These are phyloP conservation scores for Aureobasidium sp. DNA, from an alignment of 2,329 filamentous ascomycete genomes.

Conservation along the genomic window DNA sequence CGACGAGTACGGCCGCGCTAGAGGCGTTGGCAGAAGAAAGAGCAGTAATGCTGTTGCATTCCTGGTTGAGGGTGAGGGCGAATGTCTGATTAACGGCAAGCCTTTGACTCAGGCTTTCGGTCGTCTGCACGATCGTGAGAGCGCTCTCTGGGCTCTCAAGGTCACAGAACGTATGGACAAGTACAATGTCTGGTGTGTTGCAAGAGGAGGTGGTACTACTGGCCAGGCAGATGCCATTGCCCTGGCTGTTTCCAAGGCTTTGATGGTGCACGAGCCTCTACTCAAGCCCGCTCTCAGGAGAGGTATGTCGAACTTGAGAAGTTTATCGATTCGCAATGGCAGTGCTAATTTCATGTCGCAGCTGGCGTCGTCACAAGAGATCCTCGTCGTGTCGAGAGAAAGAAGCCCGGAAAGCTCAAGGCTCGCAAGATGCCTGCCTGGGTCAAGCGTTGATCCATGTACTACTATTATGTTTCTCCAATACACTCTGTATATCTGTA, in stretches of 20 bases:
- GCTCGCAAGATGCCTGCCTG: conserved; percentile 98
- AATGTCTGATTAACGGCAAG: conserved; percentile 92
- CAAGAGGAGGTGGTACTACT: conserved; percentile 88
- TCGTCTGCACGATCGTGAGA: conserved; percentile 93
- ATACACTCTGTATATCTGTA: conserved; percentile 19
- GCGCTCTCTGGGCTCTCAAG: conserved; percentile 91
- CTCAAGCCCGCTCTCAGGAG: conserved; percentile 88
- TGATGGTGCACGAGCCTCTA: conserved; percentile 91
- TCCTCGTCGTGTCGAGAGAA: conserved; percentile 93
- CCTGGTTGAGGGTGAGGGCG: conserved; percentile 92
- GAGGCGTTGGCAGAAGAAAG: conserved; percentile 89
- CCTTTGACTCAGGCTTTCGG: conserved; percentile 84
- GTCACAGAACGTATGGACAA: conserved; percentile 88
- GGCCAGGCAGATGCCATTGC: conserved; percentile 97
- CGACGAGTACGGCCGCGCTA: conserved; percentile 80
- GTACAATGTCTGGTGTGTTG: conserved; percentile 94
- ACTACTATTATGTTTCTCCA: not conserved
- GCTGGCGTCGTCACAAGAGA: conserved; percentile 95
- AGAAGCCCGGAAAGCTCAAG: conserved; percentile 97
- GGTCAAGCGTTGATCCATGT: conserved; percentile 77
- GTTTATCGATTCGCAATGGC: conserved; percentile 21
- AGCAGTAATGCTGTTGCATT: conserved; percentile 85
- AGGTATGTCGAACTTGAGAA: conserved; percentile 68
- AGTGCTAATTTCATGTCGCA: conserved; percentile 57
- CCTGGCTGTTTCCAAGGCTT: conserved; percentile 86